Conservation (phyloP, 2,329 filamentous ascomycete genomes). For the Cladosporium sp. region DNA sequence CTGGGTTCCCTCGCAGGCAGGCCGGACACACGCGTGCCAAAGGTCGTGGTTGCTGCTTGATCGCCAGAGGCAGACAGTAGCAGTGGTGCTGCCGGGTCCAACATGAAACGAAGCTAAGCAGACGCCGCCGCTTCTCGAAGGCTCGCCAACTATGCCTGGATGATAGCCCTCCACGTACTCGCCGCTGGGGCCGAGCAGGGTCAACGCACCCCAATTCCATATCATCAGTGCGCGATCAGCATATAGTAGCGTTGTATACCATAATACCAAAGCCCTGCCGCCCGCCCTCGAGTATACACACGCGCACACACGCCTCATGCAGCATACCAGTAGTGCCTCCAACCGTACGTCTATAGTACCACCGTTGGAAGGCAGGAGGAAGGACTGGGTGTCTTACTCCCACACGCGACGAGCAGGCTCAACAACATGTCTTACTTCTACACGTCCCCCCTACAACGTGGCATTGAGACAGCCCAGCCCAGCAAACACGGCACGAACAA, state of each 20-base stretch:
- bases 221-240: conserved; percentile 8
- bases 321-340: not conserved
- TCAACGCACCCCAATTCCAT: not conserved
- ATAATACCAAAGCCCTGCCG: too few species aligned
- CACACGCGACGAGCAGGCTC: not conserved
- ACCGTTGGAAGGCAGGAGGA: conserved; percentile 11
- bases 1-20: conserved; percentile 4
- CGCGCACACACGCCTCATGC: not conserved
- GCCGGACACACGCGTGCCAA: not conserved
- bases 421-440: not conserved
- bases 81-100: not conserved
- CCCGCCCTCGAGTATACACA: not conserved
- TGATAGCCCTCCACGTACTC: too few species aligned
- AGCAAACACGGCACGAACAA: not conserved
- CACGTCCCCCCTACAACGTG: conserved; percentile 7
- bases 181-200: too few species aligned
- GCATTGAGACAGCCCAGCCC: not conserved
- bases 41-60: conserved; percentile 11
- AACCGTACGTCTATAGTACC: conserved; percentile 9
- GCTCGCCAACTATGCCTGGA: not conserved
- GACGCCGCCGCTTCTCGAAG: conserved; percentile 8
- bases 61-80: not conserved
- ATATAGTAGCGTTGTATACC: not conserved
- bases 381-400: conserved; percentile 7
- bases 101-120: not conserved